Evolutionary conservation across 2,329 filamentous ascomycete species (phyloP), one percentile per base, ranked within the genome.

Genomic region (Triangularia setosa): DNA sequence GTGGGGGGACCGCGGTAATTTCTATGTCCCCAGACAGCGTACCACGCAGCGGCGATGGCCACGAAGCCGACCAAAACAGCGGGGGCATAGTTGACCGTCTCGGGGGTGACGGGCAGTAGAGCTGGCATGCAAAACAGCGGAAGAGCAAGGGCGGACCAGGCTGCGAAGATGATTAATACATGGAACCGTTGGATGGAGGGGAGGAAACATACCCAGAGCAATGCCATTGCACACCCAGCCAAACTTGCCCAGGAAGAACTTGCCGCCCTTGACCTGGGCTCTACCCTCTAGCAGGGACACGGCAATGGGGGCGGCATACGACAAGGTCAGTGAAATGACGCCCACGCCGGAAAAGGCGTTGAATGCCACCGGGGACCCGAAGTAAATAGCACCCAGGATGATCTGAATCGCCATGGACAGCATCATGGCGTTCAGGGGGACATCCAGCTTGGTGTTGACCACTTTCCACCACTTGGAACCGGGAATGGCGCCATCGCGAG

Each of bases 51-150:
- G 1, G 89, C 85, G 64, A 91, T 81, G 44, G 79, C 58, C 62
- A 84, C 82, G 67, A 90, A 88, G 4, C 81, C 87, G 25, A 89
- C 83, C 69, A 92, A 91, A n/a, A 92, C 89, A 33, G 87, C 89
- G 14, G 87, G 87, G 1, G 89, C 89, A 75, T 91, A 92, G 80
- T 92, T 92, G 80, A 91, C 88, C 44, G 79, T 82, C 18, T 77
- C 73, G 5, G 82, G 75, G 0, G 81, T 83, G 44, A 90, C 86
- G 5, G 86, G 86, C n/a, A 90, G 78, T 53, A 76, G 76, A 0
- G 86, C 83, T 0, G 88, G 89, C 87, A 90, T 90, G 76, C 87
- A 92, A 80, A 92, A 92, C 16, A 92, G 83, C 1, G 89, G 88
- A 60, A 91, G 84, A 35, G 87, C 88, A 61, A 92, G 82, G 14